Evolutionary conservation across 768 basidiomycete species (phyloP).

Genomic region (Podaxis sp.): DNA sequence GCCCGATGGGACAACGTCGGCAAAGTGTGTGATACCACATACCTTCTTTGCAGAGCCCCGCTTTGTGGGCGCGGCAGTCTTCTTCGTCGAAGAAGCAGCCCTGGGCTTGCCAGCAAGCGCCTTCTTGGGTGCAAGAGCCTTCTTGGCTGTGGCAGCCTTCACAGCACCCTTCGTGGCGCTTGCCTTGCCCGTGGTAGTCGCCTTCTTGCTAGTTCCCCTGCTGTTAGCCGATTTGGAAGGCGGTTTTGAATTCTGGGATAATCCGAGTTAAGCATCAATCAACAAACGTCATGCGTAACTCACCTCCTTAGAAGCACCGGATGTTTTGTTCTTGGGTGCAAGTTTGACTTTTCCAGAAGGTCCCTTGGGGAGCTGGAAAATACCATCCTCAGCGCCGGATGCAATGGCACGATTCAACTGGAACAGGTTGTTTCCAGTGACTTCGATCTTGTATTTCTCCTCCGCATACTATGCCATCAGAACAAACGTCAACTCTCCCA

Average conservation of each 20-base stretch:
- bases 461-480: constrained; percentile 63
- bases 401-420: constrained; percentile 76
- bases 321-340: constrained; percentile 48
- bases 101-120: constrained; percentile 23
- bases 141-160: constrained; percentile 23
- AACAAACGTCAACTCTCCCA: constrained; percentile 16
- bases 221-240: constrained; percentile 35
- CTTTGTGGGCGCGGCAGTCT: constrained; percentile 34
- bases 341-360: constrained; percentile 66
- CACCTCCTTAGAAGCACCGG: constrained; percentile 62
- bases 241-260: constrained; percentile 44
- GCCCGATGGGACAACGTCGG: constrained; percentile 1
- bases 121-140: constrained; percentile 26
- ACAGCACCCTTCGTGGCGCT: constrained; percentile 27
- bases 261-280: constrained; percentile 7
- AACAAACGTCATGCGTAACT: constrained; percentile 12
- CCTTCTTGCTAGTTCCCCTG: constrained; percentile 28
- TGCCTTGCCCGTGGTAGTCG: constrained; percentile 30
- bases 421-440: constrained; percentile 61
- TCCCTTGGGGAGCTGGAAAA: constrained; percentile 38
- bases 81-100: constrained; percentile 18
- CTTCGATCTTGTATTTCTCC: constrained; percentile 74
- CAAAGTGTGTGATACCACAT: constrained; percentile 1
- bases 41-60: constrained; percentile 68
- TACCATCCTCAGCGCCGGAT: constrained; percentile 54